phyloP scores from a whole-genome alignment of 495 filamentous ascomycete genomes.

The Neurospora sublineolata region DNA sequence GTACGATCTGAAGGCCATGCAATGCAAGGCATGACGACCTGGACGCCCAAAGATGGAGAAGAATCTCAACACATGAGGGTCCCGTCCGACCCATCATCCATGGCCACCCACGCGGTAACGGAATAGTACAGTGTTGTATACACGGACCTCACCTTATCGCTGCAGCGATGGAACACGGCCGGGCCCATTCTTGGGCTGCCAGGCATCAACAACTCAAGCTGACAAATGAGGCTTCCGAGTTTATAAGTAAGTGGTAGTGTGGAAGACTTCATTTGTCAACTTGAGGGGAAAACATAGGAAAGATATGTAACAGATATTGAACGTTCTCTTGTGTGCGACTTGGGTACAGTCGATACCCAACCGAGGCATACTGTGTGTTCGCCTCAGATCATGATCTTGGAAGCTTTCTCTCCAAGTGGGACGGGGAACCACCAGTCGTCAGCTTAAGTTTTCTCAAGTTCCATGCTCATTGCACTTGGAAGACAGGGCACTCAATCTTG shows the following conservation, averaged over 20 bases:
- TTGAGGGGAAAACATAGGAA: background rate
- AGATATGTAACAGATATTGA: background rate
- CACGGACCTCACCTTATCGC: background rate
- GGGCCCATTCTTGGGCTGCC: background rate
- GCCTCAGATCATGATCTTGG: background rate
- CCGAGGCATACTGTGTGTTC: background rate
- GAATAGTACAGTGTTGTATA: background rate
- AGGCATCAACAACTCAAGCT: background rate
- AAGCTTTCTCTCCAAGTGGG: background rate
- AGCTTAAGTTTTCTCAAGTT: background rate
- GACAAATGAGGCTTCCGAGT: background rate
- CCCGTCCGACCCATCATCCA: background rate
- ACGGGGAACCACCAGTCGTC: background rate
- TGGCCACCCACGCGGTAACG: background rate
- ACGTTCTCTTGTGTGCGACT: background rate
- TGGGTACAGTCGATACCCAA: background rate
- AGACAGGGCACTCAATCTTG: background rate
- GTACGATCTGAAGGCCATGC: background rate
- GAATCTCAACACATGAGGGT: background rate
- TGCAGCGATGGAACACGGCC: background rate
- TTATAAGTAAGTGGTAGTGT: background rate
- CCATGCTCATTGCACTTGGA: background rate
- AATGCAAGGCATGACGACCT: background rate
- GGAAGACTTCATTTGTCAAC: background rate
- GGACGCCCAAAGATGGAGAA: background rate